Percentiles rank a stretch among this genome's conserved stretches.
These are phyloP conservation scores for Taphrina confusa DNA, from an alignment of 1,139 yeast species.

Conservation along the genomic window DNA sequence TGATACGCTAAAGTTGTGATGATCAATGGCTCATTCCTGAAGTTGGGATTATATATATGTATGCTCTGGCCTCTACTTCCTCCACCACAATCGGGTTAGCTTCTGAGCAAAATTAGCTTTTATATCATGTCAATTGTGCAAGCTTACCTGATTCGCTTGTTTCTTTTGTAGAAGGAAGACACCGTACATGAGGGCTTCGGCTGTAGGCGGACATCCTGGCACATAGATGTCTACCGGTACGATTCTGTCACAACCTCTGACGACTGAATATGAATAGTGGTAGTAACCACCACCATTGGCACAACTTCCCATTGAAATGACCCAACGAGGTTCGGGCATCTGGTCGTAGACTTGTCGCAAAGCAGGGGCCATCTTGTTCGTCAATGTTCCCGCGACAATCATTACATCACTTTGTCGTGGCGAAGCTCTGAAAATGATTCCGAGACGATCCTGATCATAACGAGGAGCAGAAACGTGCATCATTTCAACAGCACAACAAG, in stretches of 20 bases:
- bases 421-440: constrained; percentile 90
- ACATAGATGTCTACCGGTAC: constrained; percentile 89
- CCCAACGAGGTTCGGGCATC: constrained; percentile 91
- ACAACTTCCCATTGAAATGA: constrained; percentile 91
- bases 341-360: constrained; percentile 90
- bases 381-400: constrained; percentile 90
- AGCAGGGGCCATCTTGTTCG: constrained; percentile 83
- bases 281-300: constrained; percentile 95
- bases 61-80: constrained; percentile 6
- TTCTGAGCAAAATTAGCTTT: background rate
- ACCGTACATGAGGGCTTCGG: constrained; percentile 90
- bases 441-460: constrained; percentile 90
- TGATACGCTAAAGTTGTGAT: constrained; percentile 13
- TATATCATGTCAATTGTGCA: background rate
- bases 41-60: background rate
- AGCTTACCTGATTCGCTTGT: constrained; percentile 40
- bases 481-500: constrained; percentile 72
- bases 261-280: constrained; percentile 86
- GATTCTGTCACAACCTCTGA: constrained; percentile 84
- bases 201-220: constrained; percentile 92
- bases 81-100: constrained; percentile 32
- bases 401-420: constrained; percentile 92
- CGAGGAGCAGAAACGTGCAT: constrained; percentile 92
- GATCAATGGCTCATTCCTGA: background rate
- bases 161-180: constrained; percentile 85